Conservation (phyloP, 495 filamentous ascomycete genomes). For the Rostrohypoxylon terebratum region DNA sequence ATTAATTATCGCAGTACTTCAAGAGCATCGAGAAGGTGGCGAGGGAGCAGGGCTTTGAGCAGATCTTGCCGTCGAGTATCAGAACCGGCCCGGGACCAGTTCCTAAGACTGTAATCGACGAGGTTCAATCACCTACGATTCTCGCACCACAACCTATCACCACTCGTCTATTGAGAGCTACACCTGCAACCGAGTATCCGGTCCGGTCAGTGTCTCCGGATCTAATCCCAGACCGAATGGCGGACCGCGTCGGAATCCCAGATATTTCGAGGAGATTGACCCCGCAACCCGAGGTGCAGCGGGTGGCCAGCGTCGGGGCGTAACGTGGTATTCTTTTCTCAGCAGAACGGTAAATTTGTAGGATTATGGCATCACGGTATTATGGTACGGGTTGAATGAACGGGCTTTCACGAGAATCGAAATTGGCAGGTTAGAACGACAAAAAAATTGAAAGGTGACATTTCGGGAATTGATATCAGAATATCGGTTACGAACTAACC, state of each 20-base stretch:
- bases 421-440: conserved; percentile 17
- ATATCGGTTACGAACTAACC: conserved; percentile 11
- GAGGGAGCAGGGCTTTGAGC: conserved; percentile 66
- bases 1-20: conserved; percentile 65
- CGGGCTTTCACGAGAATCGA: conserved; percentile 12
- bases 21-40: conserved; percentile 74
- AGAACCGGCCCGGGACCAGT: conserved; percentile 53
- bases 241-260: conserved; percentile 69
- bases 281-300: conserved; percentile 55
- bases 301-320: conserved; percentile 47
- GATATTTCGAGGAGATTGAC: conserved; percentile 58
- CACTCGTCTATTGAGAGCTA: conserved; percentile 57
- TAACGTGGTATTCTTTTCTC: conserved; percentile 20
- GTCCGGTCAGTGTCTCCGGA: conserved; percentile 64
- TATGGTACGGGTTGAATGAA: conserved; percentile 9
- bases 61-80: conserved; percentile 65
- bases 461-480: conserved; percentile 15
- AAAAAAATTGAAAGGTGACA: conserved; percentile 6
- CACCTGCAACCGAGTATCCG: conserved; percentile 62
- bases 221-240: conserved; percentile 75
- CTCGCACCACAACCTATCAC: conserved; percentile 61
- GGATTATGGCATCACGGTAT: conserved; percentile 5
- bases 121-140: conserved; percentile 58
- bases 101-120: conserved; percentile 49
- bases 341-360: conserved; percentile 13